phyloP scores from a whole-genome alignment of 208 protist genomes.

The Leishmania tropica region DNA sequence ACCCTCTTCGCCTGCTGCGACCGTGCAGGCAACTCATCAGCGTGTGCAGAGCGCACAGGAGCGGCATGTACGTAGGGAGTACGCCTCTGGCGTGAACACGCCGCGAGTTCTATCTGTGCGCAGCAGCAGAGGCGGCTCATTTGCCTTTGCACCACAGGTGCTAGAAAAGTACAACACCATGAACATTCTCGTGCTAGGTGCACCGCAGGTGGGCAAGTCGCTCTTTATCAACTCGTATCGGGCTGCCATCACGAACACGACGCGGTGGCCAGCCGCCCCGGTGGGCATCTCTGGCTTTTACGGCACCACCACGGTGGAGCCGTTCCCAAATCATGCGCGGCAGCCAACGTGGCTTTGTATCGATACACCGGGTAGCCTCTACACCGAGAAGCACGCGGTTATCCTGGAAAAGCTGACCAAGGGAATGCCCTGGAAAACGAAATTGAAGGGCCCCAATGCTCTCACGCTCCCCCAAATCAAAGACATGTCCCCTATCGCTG shows the following conservation, averaged over 20 bases:
- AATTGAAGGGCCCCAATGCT: constrained; percentile 45
- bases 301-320: constrained; percentile 74
- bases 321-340: constrained; percentile 66
- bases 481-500: constrained; percentile 39
- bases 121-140: constrained; percentile 32
- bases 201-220: constrained; percentile 82
- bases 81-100: neutral
- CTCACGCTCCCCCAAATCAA: constrained; percentile 39
- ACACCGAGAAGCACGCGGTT: constrained; percentile 35
- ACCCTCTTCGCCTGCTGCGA: neutral
- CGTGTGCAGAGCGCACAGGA: constrained; percentile 16
- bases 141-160: constrained; percentile 23
- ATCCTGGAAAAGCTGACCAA: constrained; percentile 56
- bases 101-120: constrained; percentile 15
- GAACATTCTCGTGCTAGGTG: constrained; percentile 80
- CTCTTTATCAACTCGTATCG: constrained; percentile 81
- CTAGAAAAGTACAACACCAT: constrained; percentile 31
- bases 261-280: constrained; percentile 72
- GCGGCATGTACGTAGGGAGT: neutral
- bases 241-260: constrained; percentile 54
- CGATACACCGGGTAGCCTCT: constrained; percentile 80
- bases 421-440: constrained; percentile 78
- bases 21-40: constrained; percentile 9
- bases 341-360: constrained; percentile 79
- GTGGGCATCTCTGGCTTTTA: constrained; percentile 82